phyloP scores from a whole-genome alignment of 2,329 filamentous ascomycete genomes.

The Curvularia sp. region DNA sequence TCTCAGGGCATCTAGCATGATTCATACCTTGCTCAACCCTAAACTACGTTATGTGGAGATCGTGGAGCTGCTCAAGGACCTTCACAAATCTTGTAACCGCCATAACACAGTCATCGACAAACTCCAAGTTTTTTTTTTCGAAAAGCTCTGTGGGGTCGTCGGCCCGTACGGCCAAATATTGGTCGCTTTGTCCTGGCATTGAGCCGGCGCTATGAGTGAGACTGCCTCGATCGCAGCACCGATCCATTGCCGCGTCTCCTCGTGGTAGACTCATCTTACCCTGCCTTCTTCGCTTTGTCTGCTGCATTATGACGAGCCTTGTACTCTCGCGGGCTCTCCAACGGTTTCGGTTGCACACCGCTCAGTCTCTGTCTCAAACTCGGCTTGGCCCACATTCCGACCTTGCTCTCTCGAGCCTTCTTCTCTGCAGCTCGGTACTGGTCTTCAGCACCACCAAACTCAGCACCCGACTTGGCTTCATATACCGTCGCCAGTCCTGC shows the following conservation, averaged over 20 bases:
- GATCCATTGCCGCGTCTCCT: slow-evolving; percentile 1
- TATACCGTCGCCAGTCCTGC: slow-evolving; percentile 87
- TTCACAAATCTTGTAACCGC: neutral
- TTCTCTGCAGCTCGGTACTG: slow-evolving; percentile 72
- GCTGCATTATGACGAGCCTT: slow-evolving; percentile 68
- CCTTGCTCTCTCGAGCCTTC: slow-evolving; percentile 51
- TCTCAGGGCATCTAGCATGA: slow-evolving; percentile 7
- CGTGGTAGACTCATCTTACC: slow-evolving; percentile 14
- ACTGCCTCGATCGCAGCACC: slow-evolving; percentile 10
- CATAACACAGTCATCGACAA: slow-evolving; percentile 4
- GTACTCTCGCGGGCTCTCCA: slow-evolving; percentile 87
- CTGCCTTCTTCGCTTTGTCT: slow-evolving; percentile 50
- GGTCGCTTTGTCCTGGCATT: slow-evolving; percentile 6
- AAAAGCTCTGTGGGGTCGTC: slow-evolving; percentile 16
- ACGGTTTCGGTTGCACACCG: slow-evolving; percentile 60
- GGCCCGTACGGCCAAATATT: slow-evolving; percentile 13
- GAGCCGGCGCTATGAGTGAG: slow-evolving; percentile 8
- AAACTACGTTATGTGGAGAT: slow-evolving; percentile 1
- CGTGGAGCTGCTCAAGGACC: slow-evolving; percentile 4
- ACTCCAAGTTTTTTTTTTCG: slow-evolving; percentile 8
- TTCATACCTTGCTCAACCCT: neutral
- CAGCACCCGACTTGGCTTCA: slow-evolving; percentile 86
- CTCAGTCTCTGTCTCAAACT: slow-evolving; percentile 51
- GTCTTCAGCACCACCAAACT: slow-evolving; percentile 76
- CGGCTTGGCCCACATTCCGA: slow-evolving; percentile 71